A percentile compares a stretch with the other conserved stretches of the same genome.
phyloP scores from a whole-genome alignment of 768 basidiomycete species.

The Gautieria morchelliformis region DNA sequence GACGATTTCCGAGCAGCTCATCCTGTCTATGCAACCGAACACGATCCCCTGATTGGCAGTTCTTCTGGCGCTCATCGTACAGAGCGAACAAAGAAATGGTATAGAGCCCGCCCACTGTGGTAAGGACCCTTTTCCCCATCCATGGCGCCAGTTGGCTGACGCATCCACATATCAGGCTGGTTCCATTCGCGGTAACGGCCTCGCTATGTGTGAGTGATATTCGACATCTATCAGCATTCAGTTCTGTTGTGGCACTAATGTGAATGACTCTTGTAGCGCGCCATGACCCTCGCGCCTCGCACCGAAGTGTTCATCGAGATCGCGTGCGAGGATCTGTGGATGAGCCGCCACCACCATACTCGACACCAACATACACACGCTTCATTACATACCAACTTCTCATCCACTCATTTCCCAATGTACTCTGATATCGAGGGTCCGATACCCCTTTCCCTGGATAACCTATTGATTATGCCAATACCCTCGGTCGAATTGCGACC shows the following conservation, averaged over 20 bases:
- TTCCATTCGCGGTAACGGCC: conserved; percentile 57
- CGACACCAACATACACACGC: conserved; percentile 10
- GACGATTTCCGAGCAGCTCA: too few relatives aligned
- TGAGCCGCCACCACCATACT: conserved; percentile 26
- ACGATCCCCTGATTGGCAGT: background rate
- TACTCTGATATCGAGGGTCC: background rate
- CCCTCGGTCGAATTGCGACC: conserved; percentile 10
- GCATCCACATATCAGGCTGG: conserved; percentile 37
- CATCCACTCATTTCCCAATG: conserved; percentile 2
- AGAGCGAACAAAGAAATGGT: conserved; percentile 31
- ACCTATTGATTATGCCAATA: conserved; percentile 7
- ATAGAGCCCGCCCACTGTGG: conserved; percentile 41
- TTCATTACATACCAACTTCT: conserved; percentile 1
- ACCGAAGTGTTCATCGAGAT: conserved; percentile 75
- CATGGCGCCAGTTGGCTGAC: background rate
- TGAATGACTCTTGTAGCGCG: conserved; percentile 39
- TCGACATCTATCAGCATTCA: background rate
- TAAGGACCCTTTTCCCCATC: conserved; percentile 11
- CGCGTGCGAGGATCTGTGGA: conserved; percentile 52
- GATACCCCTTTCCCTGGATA: background rate
- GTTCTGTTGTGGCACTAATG: background rate
- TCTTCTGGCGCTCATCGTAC: background rate
- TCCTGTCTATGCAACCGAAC: background rate
- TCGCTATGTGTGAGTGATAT: conserved; percentile 50
- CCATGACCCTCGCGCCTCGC: conserved; percentile 69